phyloP scores from a whole-genome alignment of 768 basidiomycete genomes.

The Russula lepida region DNA sequence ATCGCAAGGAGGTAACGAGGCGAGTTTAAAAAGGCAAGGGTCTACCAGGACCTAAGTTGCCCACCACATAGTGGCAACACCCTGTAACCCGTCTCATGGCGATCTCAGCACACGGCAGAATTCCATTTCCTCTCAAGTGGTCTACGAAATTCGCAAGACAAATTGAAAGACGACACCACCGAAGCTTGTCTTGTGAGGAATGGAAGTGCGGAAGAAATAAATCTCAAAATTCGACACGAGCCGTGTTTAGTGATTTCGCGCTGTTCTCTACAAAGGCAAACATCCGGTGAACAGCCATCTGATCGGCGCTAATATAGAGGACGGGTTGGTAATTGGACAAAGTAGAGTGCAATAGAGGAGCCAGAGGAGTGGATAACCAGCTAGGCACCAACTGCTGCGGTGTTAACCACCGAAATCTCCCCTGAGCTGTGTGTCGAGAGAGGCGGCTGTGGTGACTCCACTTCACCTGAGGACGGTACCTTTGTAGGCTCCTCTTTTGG shows the following conservation, averaged over 20 bases:
- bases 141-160: not conserved
- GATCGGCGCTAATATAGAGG: not conserved
- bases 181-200: not conserved
- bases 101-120: not conserved
- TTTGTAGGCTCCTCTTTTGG: not conserved
- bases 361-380: not conserved
- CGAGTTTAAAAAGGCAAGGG: not conserved
- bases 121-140: not conserved
- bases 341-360: not conserved
- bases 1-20: not conserved
- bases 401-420: not conserved
- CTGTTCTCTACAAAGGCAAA: not conserved
- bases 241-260: not conserved
- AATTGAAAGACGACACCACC: not conserved
- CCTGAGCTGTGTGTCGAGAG: not conserved
- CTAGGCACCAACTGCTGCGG: constrained; percentile 5
- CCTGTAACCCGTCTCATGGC: not conserved
- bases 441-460: not conserved
- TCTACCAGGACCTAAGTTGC: not conserved
- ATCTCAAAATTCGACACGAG: not conserved
- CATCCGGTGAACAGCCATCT: not conserved
- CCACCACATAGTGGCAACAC: not conserved
- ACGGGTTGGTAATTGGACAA: not conserved
- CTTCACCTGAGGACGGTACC: not conserved
- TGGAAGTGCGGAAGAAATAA: not conserved